Conservation (phyloP, 1,284 basidiomycete genomes). For the Trametes versicolor region DNA sequence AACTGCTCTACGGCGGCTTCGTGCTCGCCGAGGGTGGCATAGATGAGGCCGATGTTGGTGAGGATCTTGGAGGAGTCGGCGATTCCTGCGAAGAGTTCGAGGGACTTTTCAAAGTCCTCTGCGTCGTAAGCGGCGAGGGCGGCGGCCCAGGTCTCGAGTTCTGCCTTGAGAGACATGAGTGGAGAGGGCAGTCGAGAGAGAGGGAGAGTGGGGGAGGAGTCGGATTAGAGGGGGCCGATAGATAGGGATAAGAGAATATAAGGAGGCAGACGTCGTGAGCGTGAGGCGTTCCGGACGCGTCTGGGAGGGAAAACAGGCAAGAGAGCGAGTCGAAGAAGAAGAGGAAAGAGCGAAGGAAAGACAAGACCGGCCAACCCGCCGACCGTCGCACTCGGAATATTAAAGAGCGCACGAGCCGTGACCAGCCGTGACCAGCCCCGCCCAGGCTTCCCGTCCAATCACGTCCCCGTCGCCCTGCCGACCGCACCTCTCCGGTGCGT, state of each 20-base stretch:
- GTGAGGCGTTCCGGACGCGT: conserved; percentile 57
- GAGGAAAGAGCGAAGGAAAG: conserved; percentile 11
- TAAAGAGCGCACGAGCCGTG: conserved; percentile 4
- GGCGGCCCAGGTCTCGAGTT: conserved; percentile 87
- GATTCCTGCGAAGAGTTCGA: conserved; percentile 85
- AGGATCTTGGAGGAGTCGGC: conserved; percentile 89
- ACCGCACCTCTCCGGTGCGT: conserved; percentile 1
- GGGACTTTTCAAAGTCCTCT: conserved; percentile 78
- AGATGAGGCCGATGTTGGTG: conserved; percentile 91
- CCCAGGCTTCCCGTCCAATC: conserved; percentile 3
- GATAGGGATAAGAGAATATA: conserved; percentile 3
- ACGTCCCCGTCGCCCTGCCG: conserved; percentile 1
- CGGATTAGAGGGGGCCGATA: conserved; percentile 17
- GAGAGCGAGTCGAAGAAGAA: conserved; percentile 24
- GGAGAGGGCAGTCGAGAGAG: not conserved
- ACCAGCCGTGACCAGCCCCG: conserved; percentile 15
- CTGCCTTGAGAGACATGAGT: conserved; percentile 80
- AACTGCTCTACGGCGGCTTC: conserved; percentile 85
- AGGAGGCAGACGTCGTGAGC: conserved; percentile 22
- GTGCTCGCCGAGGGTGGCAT: conserved; percentile 89
- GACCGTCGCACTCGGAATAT: not conserved
- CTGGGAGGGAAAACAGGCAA: conserved; percentile 23
- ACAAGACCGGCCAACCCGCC: conserved; percentile 3
- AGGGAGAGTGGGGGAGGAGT: not conserved
- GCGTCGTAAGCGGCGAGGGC: conserved; percentile 89